A percentile compares a stretch with the other conserved stretches of the same genome.
These are phyloP conservation scores for Tagetes patula DNA, from an alignment of 129 eudicot species.

Conservation along the genomic window DNA sequence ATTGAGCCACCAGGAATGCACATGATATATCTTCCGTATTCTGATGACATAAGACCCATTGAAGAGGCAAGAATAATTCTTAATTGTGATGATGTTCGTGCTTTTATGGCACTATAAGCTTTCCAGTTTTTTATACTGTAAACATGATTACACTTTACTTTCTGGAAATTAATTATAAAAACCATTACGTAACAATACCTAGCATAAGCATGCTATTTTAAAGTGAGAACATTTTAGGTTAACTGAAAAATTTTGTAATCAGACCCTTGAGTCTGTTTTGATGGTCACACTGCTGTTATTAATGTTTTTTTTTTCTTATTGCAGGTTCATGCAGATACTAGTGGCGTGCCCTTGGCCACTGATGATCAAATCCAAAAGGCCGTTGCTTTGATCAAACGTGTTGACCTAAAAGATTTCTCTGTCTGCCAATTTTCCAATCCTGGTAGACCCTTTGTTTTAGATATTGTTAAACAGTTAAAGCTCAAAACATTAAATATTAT, in stretches of 20 bases:
- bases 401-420: conserved; percentile 82
- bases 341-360: conserved; percentile 56
- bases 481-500: too few relatives aligned
- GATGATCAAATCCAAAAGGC: conserved; percentile 78
- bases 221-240: conserved; percentile 1
- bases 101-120: conserved; percentile 20
- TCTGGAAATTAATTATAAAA: not conserved
- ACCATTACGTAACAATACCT: not conserved
- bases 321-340: conserved; percentile 67
- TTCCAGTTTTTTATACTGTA: not conserved
- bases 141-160: not conserved
- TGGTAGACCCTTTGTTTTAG: conserved; percentile 43
- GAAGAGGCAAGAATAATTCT: conserved; percentile 58
- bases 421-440: conserved; percentile 98
- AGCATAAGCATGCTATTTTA: conserved; percentile 9
- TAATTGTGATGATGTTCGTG: conserved; percentile 9
- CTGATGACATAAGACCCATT: conserved; percentile 84
- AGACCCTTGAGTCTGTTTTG: not conserved
- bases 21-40: conserved; percentile 94
- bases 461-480: not conserved
- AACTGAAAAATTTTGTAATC: not conserved
- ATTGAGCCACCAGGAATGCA: conserved; percentile 99
- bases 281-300: not conserved
- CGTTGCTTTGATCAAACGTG: conserved; percentile 63
- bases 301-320: conserved; percentile 21